Evolutionary conservation across 1,139 yeast species (phyloP), one percentile per base, ranked within the genome.

Genomic region (Suhomyces kunorum): DNA sequence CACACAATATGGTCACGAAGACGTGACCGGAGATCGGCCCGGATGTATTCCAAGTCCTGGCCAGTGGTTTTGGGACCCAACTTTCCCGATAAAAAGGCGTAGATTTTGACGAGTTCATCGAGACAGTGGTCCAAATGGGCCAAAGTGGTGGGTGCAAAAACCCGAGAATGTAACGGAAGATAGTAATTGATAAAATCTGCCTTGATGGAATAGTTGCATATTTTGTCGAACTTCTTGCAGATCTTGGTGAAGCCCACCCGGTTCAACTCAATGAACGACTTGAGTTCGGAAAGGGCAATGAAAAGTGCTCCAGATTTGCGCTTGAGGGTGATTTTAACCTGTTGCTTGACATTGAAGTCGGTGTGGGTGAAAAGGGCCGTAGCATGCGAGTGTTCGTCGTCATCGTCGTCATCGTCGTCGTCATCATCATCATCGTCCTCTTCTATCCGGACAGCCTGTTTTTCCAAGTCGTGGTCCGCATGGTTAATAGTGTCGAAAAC

Each of bases 1-100:
- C 96, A 90, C 13, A 89, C 96, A 36, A 90, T 87, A 61, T 89
- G 95, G 54, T 90, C 98, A 44, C 97, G 75, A 46, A 90, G 66
- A 53, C 87, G 87, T 12, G 87, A 73, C 46, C 83, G 77, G 45
- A 90, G 73, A 53, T 87, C 94, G 25, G 77, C 72, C 43, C 75
- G 78, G 17, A 92, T 86, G 32, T 64, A 60, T 12, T 74, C 80
- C 35, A 73, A 55, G 42, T 76, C 68, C 33, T 53, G 54, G 6
- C 37, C 36, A 8, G 71, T 56, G 32, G 67, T 61, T 30, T 58
- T 55, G 6, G 56, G 28, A 22, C 55, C 55, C 37, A 64, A 55
- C 39, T 56, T 70, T 27, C 74, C 73, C 5, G 64, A 54, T 33
- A 69, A 58, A 42, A 61, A 64, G 8, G 74, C 69, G 43, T 80